These are phyloP conservation scores for Heterobasidion irregulare DNA, from an alignment of 1,284 basidiomycete species.

Conservation along the genomic window DNA sequence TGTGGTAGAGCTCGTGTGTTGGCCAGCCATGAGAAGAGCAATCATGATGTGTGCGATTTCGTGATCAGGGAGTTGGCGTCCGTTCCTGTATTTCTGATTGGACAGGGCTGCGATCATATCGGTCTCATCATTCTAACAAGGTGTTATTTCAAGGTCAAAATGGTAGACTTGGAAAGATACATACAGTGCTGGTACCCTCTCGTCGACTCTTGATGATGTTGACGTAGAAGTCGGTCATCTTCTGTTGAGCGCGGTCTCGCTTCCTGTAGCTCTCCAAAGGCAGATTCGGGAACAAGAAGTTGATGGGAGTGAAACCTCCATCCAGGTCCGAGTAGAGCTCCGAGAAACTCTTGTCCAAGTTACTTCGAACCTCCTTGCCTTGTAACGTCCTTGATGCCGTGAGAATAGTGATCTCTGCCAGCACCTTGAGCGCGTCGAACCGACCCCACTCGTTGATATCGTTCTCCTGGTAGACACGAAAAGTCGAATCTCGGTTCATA, in stretches of 20 bases:
- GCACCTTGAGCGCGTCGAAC: slow-evolving; percentile 67
- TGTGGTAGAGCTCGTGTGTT: slow-evolving; percentile 94
- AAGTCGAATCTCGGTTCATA: slow-evolving; percentile 53
- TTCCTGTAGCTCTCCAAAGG: slow-evolving; percentile 85
- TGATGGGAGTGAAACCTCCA: slow-evolving; percentile 85
- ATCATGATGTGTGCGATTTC: slow-evolving; percentile 98
- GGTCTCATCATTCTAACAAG: slow-evolving; percentile 49
- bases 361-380: slow-evolving; percentile 77
- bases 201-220: slow-evolving; percentile 81
- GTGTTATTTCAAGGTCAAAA: background rate
- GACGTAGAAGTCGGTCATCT: slow-evolving; percentile 93
- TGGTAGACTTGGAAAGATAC: slow-evolving; percentile 17
- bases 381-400: slow-evolving; percentile 89
- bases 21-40: slow-evolving; percentile 93
- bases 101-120: slow-evolving; percentile 94
- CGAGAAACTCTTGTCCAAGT: slow-evolving; percentile 54
- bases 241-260: slow-evolving; percentile 86
- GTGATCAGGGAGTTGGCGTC: slow-evolving; percentile 72
- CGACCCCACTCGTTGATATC: slow-evolving; percentile 64
- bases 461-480: slow-evolving; percentile 53
- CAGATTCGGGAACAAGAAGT: slow-evolving; percentile 93
- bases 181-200: slow-evolving; percentile 32
- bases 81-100: slow-evolving; percentile 83
- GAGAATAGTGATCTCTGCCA: slow-evolving; percentile 92
- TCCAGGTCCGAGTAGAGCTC: slow-evolving; percentile 83